Percentiles rank a stretch among this genome's conserved stretches.
Conservation (phyloP, 495 filamentous ascomycete genomes). For the Talaromyces proteolyticus region DNA sequence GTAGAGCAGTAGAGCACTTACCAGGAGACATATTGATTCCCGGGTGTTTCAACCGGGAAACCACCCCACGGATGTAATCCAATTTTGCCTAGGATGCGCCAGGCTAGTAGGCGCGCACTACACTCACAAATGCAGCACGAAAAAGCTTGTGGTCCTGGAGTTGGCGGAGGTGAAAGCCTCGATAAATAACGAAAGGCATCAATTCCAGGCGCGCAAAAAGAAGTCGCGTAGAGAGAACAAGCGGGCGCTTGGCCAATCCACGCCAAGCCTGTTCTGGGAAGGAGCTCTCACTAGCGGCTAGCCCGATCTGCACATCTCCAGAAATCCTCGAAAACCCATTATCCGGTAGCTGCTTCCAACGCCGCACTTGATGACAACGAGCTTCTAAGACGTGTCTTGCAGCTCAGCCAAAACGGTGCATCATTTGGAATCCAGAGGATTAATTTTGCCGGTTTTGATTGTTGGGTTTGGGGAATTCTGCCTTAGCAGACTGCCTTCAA, state of each 20-base stretch:
- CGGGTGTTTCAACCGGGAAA: conserved; percentile 1
- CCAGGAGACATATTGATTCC: conserved; percentile 2
- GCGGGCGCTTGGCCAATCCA: conserved; percentile 6
- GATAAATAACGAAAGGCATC: neutral
- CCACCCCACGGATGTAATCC: neutral
- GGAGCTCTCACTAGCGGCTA: conserved; percentile 4
- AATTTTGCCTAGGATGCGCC: conserved; percentile 6
- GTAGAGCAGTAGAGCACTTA: conserved; percentile 4
- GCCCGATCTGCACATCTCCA: conserved; percentile 1
- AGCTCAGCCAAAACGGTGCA: neutral
- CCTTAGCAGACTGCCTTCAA: conserved; percentile 38
- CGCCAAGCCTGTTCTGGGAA: conserved; percentile 6
- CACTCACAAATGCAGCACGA: neutral
- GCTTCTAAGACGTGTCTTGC: neutral
- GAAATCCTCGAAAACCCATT: conserved; percentile 7
- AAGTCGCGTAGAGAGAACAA: conserved; percentile 16
- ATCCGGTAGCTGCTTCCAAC: conserved; percentile 9
- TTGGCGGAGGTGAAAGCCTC: neutral
- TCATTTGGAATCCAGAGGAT: neutral
- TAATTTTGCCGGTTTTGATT: conserved; percentile 4
- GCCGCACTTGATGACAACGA: conserved; percentile 3
- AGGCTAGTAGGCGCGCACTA: neutral
- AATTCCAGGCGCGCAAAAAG: neutral
- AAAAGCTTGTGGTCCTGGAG: neutral
- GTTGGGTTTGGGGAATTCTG: conserved; percentile 3